Conservation (phyloP, 345 rosid species). For the Nephelium lappaceum region DNA sequence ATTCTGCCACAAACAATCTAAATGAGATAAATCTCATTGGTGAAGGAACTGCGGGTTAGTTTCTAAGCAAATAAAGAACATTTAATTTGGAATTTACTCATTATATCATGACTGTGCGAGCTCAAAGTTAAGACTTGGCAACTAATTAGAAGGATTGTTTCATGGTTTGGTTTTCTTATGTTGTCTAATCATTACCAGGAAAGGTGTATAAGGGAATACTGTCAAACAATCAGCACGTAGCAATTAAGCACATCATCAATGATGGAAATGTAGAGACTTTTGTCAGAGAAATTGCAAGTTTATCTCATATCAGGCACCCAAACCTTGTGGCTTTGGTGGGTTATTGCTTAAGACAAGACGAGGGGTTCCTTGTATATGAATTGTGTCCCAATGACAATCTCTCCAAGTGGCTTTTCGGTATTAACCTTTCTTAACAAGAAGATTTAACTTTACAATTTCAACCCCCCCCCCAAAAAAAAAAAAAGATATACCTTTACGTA, state of each 20-base stretch:
- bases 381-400: slow-evolving; percentile 54
- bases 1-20: slow-evolving; percentile 42
- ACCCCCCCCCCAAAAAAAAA: too few species aligned
- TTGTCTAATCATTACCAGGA: slow-evolving; percentile 31
- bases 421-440: neutral
- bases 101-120: too few species aligned
- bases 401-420: slow-evolving; percentile 53
- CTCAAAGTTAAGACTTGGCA: too few species aligned
- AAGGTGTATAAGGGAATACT: slow-evolving; percentile 51
- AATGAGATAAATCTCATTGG: slow-evolving; percentile 45
- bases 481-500: too few species aligned
- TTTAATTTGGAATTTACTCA: too few species aligned
- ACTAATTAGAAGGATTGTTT: neutral
- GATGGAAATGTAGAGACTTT: slow-evolving; percentile 48
- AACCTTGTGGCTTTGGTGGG: slow-evolving; percentile 51
- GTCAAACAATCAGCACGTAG: slow-evolving; percentile 38
- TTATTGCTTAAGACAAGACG: slow-evolving; percentile 40
- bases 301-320: slow-evolving; percentile 40
- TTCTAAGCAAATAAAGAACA: neutral
- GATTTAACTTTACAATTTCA: neutral
- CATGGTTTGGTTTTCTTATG: neutral
- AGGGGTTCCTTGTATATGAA: slow-evolving; percentile 53
- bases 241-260: slow-evolving; percentile 50
- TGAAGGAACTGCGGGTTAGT: slow-evolving; percentile 58
- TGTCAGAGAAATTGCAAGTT: slow-evolving; percentile 48